phyloP scores from a whole-genome alignment of 2,329 filamentous ascomycete species.

The Metarhizium robertsii region DNA sequence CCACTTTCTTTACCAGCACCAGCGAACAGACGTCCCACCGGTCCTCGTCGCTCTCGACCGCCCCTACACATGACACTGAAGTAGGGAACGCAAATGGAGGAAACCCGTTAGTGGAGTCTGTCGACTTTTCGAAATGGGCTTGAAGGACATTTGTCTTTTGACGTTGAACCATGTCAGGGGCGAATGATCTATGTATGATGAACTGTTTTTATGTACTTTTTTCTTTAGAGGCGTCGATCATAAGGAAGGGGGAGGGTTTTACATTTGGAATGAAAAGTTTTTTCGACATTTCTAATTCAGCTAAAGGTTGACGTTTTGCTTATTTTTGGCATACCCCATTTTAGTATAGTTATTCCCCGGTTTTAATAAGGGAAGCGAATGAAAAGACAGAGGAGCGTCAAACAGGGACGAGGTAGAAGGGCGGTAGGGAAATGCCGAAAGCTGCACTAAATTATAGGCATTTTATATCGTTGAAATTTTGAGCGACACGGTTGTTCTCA shows the following conservation, averaged over 20 bases:
- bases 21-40: constrained; percentile 49
- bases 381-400: not conserved
- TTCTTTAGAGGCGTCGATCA: constrained; percentile 1
- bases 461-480: no score
- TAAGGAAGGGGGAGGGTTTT: not conserved
- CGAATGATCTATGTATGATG: not conserved
- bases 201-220: not conserved
- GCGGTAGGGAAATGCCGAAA: not conserved
- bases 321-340: constrained; percentile 2
- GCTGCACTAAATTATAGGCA: no score
- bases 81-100: constrained; percentile 21
- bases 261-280: constrained; percentile 2
- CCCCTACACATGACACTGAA: constrained; percentile 46
- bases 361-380: not conserved
- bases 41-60: constrained; percentile 46
- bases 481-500: no score
- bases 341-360: not conserved
- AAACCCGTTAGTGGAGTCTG: constrained; percentile 25
- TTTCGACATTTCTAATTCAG: not conserved
- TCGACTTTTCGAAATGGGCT: constrained; percentile 31
- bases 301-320: not conserved
- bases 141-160: constrained; percentile 5
- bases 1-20: constrained; percentile 51
- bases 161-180: not conserved
- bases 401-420: not conserved